Base-by-base conservation (phyloP, 2,329 filamentous ascomycete species). In the Fusarium annulatum region DNA sequence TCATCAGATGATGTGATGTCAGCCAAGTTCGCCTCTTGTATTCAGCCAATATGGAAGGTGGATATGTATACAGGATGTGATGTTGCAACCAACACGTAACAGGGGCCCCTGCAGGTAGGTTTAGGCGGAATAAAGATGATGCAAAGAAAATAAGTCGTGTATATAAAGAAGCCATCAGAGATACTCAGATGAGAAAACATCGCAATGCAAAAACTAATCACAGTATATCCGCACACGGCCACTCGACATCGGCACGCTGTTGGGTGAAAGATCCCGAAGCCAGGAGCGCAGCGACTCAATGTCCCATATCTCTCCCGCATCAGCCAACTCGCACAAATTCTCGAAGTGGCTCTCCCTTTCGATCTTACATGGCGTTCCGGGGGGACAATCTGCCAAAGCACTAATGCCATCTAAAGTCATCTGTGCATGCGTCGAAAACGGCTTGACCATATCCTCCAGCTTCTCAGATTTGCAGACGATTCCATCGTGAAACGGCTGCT, bases 261-360 rank as follows among this genome's bases (percentile, higher is more conserved):
- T 30, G 2, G 61, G 64, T 15, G 61, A 51, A 10, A 67, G 43
- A 9, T 23, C 41, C 3, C 49, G n/a, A 10, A 67, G 33, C 64
- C 64, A 67, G 30, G 42, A 48, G 15, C 64, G 61, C 0, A 67
- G 36, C 7, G 64, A 67, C 11, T 65, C 64, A 18, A 67, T 51
- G 9, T 67, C 64, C 61, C 64, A 67, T 14, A 67, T 43, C 23
- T 65, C 61, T 26, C 51, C 64, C 5, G 23, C 21, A 23, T 66
- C 64, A 43, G 64, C 64, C 15, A 66, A 11, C 2, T 66, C 64
- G 16, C 38, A 48, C 5, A 66, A 14, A 14, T 66, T 65, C n/a
- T 16, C 42, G 2, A 65, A 65, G 23, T 65, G 61, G 5, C 43
- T 58, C 2, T 18, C 48, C 3, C 43, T 48, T 9, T 65, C 49